These are phyloP conservation scores for Lipomyces oligophaga DNA, from an alignment of 805 yeast genomes.

Conservation along the genomic window DNA sequence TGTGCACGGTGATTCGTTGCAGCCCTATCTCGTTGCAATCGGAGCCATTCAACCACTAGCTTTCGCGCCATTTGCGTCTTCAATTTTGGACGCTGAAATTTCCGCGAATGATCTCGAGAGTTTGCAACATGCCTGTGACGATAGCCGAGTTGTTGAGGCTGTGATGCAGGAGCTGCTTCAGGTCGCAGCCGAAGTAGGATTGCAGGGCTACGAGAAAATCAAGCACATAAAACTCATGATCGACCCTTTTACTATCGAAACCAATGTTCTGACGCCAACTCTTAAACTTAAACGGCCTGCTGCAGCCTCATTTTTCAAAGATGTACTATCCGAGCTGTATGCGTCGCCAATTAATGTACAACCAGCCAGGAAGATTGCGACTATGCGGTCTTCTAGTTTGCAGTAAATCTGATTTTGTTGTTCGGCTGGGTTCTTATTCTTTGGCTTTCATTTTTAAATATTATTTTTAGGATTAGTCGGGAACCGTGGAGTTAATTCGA, in stretches of 20 bases:
- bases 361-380: too few relatives aligned
- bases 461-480: too few relatives aligned
- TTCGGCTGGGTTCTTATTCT: too few relatives aligned
- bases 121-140: constrained; percentile 36
- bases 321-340: constrained; percentile 44
- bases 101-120: constrained; percentile 33
- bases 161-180: constrained; percentile 42
- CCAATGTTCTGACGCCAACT: constrained; percentile 67
- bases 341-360: too few relatives aligned
- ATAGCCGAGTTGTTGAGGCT: constrained; percentile 39
- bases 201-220: constrained; percentile 62
- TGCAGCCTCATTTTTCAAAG: constrained; percentile 45
- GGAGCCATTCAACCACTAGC: constrained; percentile 56
- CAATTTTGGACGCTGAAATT: constrained; percentile 35
- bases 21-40: constrained; percentile 56
- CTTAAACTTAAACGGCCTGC: constrained; percentile 51
- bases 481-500: too few relatives aligned
- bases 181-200: constrained; percentile 38
- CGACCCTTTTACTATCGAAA: constrained; percentile 61
- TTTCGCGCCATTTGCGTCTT: constrained; percentile 36
- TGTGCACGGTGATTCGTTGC: constrained; percentile 60
- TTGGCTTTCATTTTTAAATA: too few relatives aligned
- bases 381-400: too few relatives aligned
- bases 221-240: constrained; percentile 51
- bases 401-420: too few relatives aligned